A percentile compares a stretch with the other conserved stretches of the same genome.
These are phyloP conservation scores for Sutorius australiensis DNA, from an alignment of 768 basidiomycete genomes.

Conservation along the genomic window DNA sequence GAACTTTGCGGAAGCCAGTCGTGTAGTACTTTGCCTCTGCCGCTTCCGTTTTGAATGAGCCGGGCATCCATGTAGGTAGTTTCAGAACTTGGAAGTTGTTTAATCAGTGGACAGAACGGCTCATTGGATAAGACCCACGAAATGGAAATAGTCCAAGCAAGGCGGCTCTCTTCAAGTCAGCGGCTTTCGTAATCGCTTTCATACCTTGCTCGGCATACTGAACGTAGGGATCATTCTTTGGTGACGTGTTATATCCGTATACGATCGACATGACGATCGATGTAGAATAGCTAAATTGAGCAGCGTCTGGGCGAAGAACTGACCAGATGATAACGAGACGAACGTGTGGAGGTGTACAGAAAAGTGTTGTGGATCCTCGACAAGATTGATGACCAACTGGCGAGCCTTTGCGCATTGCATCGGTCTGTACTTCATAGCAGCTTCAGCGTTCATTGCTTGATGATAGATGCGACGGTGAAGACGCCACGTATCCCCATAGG, in stretches of 20 bases:
- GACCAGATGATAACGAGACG: constrained; percentile 2
- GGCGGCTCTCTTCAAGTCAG: constrained; percentile 19
- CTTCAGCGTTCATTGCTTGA: constrained; percentile 31
- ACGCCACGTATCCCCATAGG: constrained; percentile 40
- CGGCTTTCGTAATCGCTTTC: constrained; percentile 15
- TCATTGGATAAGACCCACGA: constrained; percentile 14
- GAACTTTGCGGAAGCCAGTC: constrained; percentile 16
- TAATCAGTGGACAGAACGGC: not conserved
- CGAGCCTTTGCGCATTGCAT: constrained; percentile 33
- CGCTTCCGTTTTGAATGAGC: constrained; percentile 22
- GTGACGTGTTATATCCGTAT: constrained; percentile 22
- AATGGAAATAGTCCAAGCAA: constrained; percentile 25
- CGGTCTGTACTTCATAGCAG: constrained; percentile 27
- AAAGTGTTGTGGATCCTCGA: constrained; percentile 26
- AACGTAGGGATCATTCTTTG: constrained; percentile 21
- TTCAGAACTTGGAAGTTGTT: constrained; percentile 16
- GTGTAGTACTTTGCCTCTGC: constrained; percentile 10
- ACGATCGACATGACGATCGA: constrained; percentile 27
- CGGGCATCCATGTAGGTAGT: constrained; percentile 27
- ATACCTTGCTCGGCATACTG: constrained; percentile 16
- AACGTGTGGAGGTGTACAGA: constrained; percentile 24
- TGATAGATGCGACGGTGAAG: constrained; percentile 33
- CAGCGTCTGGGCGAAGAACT: not conserved
- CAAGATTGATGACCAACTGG: constrained; percentile 32
- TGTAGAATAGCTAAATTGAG: constrained; percentile 22